Base-by-base conservation (phyloP, 2,329 filamentous ascomycete species). In the Diaporthe citri region DNA sequence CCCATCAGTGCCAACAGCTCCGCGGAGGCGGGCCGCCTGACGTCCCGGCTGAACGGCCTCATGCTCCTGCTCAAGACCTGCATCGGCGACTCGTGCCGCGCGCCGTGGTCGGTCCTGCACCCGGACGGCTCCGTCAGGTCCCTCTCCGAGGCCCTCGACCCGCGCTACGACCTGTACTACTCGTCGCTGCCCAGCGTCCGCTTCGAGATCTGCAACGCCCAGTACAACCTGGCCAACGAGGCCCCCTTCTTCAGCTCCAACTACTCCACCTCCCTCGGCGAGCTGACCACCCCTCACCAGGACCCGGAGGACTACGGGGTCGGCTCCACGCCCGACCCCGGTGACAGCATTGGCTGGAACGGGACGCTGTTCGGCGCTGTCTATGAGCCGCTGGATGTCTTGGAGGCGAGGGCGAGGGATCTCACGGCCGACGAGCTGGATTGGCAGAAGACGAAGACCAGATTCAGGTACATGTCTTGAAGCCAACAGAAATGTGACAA, bases 51-150 rank as follows among this genome's bases (percentile, higher is more conserved):
- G 0, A 90, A 93, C 77, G 84, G 90, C 2, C 84, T 93, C 1
- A 84, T 92, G 70, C 83, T 93, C 75, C 88, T 92, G 2, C 83
- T 91, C 25, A 93, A 93, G 82, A 89, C 89, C 3, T 93, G 91
- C 82, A 88, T 88, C 78, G 88, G 86, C 10, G 77, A 83, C 13
- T 84, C 85, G 0, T 93, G 91, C 78, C 82, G 86, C 3, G 81
- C 87, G n/a, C 91, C 91, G 0, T 93, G 91, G 91, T 82, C 83
- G 15, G 84, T 86, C 1, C 82, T 93, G 1, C 90, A 92, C 78
- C 90, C 90, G 0, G 82, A 81, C 1, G 88, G 88, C 0, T 79
- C 86, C 39, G 90, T 92, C 0, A 80, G 80, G 39, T 89, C 80
- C 34, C 81, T 93, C 2, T 79, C 80, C 0, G 88, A 90, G 76